phyloP scores from a whole-genome alignment of 2,329 filamentous ascomycete species.

The Esteya vermicola region DNA sequence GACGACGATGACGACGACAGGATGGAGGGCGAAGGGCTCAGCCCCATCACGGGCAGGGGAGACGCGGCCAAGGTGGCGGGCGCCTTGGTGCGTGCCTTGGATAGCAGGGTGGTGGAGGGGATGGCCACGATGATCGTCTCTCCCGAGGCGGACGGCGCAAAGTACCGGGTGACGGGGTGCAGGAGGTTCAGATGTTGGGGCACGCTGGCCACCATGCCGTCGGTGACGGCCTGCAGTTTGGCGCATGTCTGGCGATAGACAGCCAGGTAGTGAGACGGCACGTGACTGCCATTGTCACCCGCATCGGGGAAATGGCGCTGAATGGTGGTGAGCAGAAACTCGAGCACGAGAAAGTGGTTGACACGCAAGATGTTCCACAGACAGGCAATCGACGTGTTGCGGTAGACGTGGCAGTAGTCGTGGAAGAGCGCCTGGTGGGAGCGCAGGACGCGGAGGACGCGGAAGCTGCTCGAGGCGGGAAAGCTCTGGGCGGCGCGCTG shows the following conservation, averaged over 20 bases:
- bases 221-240: slow-evolving; percentile 24
- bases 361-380: slow-evolving; percentile 34
- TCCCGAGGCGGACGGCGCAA: slow-evolving; percentile 10
- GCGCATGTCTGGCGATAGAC: slow-evolving; percentile 22
- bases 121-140: slow-evolving; percentile 2
- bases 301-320: slow-evolving; percentile 18
- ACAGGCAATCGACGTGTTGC: slow-evolving; percentile 27
- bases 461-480: slow-evolving; percentile 26
- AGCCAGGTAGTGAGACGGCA: slow-evolving; percentile 16
- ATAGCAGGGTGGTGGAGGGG: too few species aligned
- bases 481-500: slow-evolving; percentile 22
- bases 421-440: slow-evolving; percentile 27
- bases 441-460: slow-evolving; percentile 22
- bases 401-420: slow-evolving; percentile 29
- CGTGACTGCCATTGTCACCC: slow-evolving; percentile 8
- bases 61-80: too few species aligned
- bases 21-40: slow-evolving; percentile 6
- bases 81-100: too few species aligned
- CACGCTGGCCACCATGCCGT: slow-evolving; percentile 29
- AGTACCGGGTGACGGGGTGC: slow-evolving; percentile 21
- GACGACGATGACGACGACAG: slow-evolving; percentile 6
- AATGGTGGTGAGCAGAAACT: slow-evolving; percentile 30
- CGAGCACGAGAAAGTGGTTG: slow-evolving; percentile 30
- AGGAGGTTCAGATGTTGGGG: slow-evolving; percentile 36
- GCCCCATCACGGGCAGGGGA: too few species aligned